Base-by-base conservation (phyloP, 2,329 filamentous ascomycete genomes). In the Hypoxylon sp. region DNA sequence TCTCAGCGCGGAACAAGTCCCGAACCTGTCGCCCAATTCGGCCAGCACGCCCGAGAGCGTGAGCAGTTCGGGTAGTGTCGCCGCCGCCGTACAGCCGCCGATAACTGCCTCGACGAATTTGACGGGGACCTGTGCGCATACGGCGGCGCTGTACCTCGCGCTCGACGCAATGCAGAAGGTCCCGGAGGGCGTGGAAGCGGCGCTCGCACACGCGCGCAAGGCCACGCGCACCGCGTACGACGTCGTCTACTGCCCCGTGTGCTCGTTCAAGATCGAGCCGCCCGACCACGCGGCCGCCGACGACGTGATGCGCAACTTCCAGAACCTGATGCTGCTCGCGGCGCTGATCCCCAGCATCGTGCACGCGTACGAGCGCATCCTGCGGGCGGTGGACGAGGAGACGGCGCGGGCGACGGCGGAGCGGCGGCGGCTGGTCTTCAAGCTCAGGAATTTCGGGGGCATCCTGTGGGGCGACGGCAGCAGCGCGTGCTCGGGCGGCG, bases 271-370 rank as follows among this genome's bases (percentile, higher is more conserved):
- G 14, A 71, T 78, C 6, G 78, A 82, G 4, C 69, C 76, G 0
- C 68, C 67, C 7, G 7, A 50, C 6, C 18, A 33, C 1, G 26
- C 53, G 11, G 22, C 69, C 30, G 24, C 75, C 28, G 73, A 77
- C 0, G 77, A 80, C 1, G 78, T 81, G 20, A 80, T 87, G 52
- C 82, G 85, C 53, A 70, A 80, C 28, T 85, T 87, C 65, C 87
- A 89, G 72, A 88, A 82, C 71, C 79, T 84, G 51, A 88, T 89
- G 85, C 79, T 87, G 54, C 78, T 89, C 3, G 85, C 82, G 5
- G 83, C 86, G 1, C 80, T 89, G 28, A 77, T 89, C 2, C 86
- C 86, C 1, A 84, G 85, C 7, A 81, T 86, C 45, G 85, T 83
- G 55, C 84, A 87, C 72, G 84, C 85, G 6, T 89, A 89, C 78